These are phyloP conservation scores for Citeromyces siamensis DNA, from an alignment of 1,139 yeast genomes.

Conservation along the genomic window DNA sequence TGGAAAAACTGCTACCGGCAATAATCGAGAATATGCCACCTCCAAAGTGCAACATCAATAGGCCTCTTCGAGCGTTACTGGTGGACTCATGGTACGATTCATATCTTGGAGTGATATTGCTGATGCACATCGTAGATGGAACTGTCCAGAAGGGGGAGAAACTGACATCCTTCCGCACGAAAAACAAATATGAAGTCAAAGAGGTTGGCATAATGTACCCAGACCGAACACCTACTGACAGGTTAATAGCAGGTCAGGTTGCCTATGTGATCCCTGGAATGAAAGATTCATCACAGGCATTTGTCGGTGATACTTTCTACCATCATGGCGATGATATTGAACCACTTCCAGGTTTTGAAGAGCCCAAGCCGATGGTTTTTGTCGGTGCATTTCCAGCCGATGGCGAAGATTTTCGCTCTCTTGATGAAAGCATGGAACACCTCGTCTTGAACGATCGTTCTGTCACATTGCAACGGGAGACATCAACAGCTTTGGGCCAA, in stretches of 20 bases:
- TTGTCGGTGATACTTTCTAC: conserved; percentile 85
- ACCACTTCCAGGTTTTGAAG: conserved; percentile 91
- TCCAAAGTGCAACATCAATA: conserved; percentile 40
- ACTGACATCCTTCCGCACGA: conserved; percentile 67
- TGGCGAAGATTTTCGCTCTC: conserved; percentile 76
- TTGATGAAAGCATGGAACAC: conserved; percentile 86
- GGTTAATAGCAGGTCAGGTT: conserved; percentile 78
- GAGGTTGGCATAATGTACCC: conserved; percentile 97
- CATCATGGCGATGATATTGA: conserved; percentile 54
- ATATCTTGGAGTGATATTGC: conserved; percentile 84
- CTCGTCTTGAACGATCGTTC: conserved; percentile 86
- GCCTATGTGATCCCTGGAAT: conserved; percentile 91
- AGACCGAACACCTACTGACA: conserved; percentile 52
- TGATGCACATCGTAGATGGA: conserved; percentile 83
- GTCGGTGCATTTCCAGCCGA: conserved; percentile 98
- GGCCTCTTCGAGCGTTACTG: conserved; percentile 64
- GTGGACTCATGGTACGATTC: conserved; percentile 98
- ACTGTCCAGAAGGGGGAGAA: conserved; percentile 59
- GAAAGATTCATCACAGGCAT: conserved; percentile 78
- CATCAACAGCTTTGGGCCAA: conserved; percentile 89
- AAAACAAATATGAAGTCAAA: conserved; percentile 68
- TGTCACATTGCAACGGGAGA: conserved; percentile 79
- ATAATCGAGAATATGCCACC: conserved; percentile 68
- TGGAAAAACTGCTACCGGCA: conserved; percentile 64
- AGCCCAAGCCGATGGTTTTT: conserved; percentile 96